Evolutionary conservation across 192 early-diverging fungal species (phyloP).

Genomic region (Powellomyces hirtus): DNA sequence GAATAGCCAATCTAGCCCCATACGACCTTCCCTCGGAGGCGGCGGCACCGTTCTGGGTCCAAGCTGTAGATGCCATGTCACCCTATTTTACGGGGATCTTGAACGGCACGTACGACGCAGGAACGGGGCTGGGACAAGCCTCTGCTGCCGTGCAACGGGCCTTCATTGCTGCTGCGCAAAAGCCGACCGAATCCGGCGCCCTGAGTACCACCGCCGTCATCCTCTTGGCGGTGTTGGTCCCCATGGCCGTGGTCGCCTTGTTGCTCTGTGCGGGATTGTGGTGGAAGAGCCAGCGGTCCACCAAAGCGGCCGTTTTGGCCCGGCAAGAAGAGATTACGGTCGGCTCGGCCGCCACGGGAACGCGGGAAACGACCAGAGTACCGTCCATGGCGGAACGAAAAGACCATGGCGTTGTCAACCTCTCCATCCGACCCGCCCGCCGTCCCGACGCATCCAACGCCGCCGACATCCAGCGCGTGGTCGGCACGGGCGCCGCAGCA

Average conservation of each 20-base stretch:
- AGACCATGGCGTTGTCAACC: background rate
- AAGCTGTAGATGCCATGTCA: background rate
- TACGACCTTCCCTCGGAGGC: constrained; percentile 2
- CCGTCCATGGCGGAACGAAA: background rate
- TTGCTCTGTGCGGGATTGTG: background rate
- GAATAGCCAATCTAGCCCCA: background rate
- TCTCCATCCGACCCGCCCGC: constrained; percentile 17
- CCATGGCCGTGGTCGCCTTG: background rate
- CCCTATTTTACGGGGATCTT: constrained; percentile 19
- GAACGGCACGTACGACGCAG: background rate
- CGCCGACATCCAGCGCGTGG: constrained; percentile 3
- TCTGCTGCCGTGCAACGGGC: background rate
- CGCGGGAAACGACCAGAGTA: background rate
- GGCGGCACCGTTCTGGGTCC: constrained; percentile 18
- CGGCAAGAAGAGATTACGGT: background rate
- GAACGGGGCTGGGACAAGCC: constrained; percentile 8
- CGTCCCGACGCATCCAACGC: constrained; percentile 14
- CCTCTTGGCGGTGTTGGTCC: constrained; percentile 14
- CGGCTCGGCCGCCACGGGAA: background rate
- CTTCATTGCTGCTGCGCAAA: background rate
- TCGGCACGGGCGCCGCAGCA: background rate
- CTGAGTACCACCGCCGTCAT: constrained; percentile 5
- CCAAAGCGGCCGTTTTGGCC: background rate
- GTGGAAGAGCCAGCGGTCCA: background rate
- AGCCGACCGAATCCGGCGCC: background rate